These are phyloP conservation scores for Suhomyces terraborum DNA, from an alignment of 1,139 yeast species.

Conservation along the genomic window DNA sequence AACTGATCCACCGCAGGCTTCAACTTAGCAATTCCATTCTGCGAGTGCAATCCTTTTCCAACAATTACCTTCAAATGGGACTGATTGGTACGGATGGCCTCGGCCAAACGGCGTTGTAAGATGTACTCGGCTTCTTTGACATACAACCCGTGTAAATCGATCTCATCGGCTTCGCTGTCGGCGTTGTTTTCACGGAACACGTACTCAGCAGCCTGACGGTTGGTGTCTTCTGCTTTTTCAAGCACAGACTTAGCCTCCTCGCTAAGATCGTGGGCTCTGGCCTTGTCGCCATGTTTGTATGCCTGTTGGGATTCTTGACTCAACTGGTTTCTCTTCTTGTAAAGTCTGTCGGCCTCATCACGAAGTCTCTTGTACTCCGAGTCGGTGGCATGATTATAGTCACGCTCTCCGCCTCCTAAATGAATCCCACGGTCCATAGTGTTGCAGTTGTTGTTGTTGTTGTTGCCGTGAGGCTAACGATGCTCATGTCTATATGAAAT, in stretches of 20 bases:
- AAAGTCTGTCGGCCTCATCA: constrained; percentile 67
- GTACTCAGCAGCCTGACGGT: constrained; percentile 83
- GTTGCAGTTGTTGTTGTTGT: background rate
- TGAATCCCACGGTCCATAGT: constrained; percentile 40
- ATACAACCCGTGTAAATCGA: constrained; percentile 88
- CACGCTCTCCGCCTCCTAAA: constrained; percentile 44
- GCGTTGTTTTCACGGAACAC: constrained; percentile 87
- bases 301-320: constrained; percentile 76
- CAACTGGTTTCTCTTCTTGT: constrained; percentile 54
- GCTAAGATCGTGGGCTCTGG: constrained; percentile 71
- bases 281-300: constrained; percentile 70
- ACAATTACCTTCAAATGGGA: constrained; percentile 67
- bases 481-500: constrained; percentile 2
- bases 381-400: constrained; percentile 76
- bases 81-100: constrained; percentile 64
- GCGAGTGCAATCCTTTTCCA: constrained; percentile 91
- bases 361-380: constrained; percentile 64
- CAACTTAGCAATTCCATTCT: constrained; percentile 78
- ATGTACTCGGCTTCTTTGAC: constrained; percentile 86
- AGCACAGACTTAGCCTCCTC: constrained; percentile 64
- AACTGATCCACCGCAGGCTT: constrained; percentile 86
- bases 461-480: background rate
- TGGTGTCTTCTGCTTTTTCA: constrained; percentile 65
- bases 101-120: constrained; percentile 70
- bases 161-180: constrained; percentile 81